Evolutionary conservation across 257 asterid genomes (phyloP).

Genomic region (Schizonepeta tenuifolia): DNA sequence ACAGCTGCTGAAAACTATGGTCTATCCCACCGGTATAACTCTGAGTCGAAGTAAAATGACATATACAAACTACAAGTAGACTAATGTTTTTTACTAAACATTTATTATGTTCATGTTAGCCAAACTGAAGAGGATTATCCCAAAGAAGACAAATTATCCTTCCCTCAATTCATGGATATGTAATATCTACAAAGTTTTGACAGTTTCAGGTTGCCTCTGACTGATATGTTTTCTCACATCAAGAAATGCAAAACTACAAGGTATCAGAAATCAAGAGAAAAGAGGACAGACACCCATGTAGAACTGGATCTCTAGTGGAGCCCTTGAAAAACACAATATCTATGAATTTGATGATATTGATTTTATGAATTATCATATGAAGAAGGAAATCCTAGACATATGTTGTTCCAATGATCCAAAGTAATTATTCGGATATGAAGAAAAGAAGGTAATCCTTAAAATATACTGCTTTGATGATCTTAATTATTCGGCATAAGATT

Average conservation of each 20-base stretch:
- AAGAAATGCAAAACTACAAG: slow-evolving; percentile 7
- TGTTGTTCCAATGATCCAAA: slow-evolving; percentile 9
- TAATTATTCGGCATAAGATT: not conserved
- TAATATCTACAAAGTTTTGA: not conserved
- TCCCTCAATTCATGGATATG: not conserved
- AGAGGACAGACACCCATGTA: not conserved
- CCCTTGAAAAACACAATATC: slow-evolving; percentile 10
- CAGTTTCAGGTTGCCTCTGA: not conserved
- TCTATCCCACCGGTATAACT: not conserved
- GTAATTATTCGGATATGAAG: not conserved
- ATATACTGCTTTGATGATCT: not conserved
- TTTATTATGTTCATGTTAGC: not conserved
- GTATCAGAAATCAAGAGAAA: slow-evolving; percentile 1
- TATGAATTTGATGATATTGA: not conserved
- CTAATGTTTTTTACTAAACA: not conserved
- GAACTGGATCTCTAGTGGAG: not conserved
- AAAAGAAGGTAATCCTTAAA: not conserved
- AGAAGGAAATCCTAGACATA: not conserved
- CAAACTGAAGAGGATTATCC: not conserved
- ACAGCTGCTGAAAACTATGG: not conserved
- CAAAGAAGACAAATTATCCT: not conserved
- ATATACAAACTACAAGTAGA: not conserved
- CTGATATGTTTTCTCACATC: slow-evolving; percentile 1
- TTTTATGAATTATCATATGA: slow-evolving; percentile 2
- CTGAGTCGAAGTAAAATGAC: not conserved